phyloP scores from a whole-genome alignment of 768 basidiomycete genomes.

The Sporobolomyces phaffii region DNA sequence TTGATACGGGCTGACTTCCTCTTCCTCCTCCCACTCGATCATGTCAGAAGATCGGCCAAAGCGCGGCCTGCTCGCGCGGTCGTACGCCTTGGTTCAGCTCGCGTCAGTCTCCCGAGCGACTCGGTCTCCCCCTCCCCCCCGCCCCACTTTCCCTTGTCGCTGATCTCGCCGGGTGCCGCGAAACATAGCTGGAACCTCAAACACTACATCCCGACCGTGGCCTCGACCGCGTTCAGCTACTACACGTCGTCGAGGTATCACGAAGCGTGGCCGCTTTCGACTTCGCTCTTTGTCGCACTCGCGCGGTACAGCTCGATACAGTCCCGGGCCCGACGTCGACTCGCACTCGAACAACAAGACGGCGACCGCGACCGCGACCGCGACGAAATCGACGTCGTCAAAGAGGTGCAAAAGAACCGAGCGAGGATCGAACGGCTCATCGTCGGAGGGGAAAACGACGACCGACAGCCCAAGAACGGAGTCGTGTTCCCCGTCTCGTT shows the following conservation, averaged over 20 bases:
- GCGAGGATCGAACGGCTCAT: constrained; percentile 47
- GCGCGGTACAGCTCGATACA: constrained; percentile 75
- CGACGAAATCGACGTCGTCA: not conserved
- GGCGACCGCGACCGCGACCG: not conserved
- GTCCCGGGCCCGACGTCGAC: constrained; percentile 54
- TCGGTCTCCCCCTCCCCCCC: not conserved
- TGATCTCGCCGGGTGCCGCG: not conserved
- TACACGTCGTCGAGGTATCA: constrained; percentile 32
- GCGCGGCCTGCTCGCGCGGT: not conserved
- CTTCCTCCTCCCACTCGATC: not conserved
- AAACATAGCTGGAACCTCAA: not conserved
- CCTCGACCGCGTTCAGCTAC: not conserved
- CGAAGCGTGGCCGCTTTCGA: constrained; percentile 82
- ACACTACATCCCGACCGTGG: not conserved
- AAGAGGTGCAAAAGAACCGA: not conserved
- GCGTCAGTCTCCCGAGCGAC: not conserved
- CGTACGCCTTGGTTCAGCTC: constrained; percentile 1
- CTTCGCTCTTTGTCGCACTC: constrained; percentile 64
- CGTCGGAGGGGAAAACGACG: too few relatives aligned
- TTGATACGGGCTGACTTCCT: not conserved
- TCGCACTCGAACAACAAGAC: too few relatives aligned
- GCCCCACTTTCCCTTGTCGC: too few relatives aligned
- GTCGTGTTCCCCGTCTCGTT: constrained; percentile 86
- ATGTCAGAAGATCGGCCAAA: too few relatives aligned
- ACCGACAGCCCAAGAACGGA: constrained; percentile 65